A percentile compares a stretch with the other conserved stretches of the same genome.
These are phyloP conservation scores for Thalassia testudinum DNA, from an alignment of 116 monocot species.

Conservation along the genomic window DNA sequence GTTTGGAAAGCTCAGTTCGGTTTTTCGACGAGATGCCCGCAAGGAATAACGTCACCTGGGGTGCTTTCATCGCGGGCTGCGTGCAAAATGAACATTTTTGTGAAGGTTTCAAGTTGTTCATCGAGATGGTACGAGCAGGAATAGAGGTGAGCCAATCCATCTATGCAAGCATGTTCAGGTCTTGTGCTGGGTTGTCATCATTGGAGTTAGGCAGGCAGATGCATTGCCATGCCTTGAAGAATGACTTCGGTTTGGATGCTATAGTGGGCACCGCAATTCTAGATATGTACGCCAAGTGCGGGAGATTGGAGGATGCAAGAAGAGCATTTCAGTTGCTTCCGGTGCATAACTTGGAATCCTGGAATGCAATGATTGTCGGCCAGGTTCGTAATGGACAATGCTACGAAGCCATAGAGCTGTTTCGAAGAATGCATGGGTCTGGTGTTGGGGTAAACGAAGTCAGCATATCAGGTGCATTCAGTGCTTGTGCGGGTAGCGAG, in stretches of 20 bases:
- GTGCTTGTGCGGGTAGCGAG: slow-evolving; percentile 63
- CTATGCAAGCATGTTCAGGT: slow-evolving; percentile 58
- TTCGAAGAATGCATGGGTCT: slow-evolving; percentile 32
- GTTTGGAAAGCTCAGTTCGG: slow-evolving; percentile 15
- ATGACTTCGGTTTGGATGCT: slow-evolving; percentile 29
- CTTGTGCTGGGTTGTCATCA: slow-evolving; percentile 28
- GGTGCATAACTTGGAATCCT: slow-evolving; percentile 23
- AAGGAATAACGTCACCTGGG: slow-evolving; percentile 61
- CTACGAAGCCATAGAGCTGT: slow-evolving; percentile 33
- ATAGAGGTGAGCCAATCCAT: slow-evolving; percentile 38
- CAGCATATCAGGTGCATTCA: slow-evolving; percentile 57
- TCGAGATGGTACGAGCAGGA: slow-evolving; percentile 36
- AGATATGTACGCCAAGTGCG: slow-evolving; percentile 61
- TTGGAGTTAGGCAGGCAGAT: slow-evolving; percentile 30
- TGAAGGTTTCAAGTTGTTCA: slow-evolving; percentile 31
- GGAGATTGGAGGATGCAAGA: slow-evolving; percentile 24
- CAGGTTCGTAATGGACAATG: slow-evolving; percentile 19
- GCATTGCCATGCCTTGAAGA: slow-evolving; percentile 55
- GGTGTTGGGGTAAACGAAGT: slow-evolving; percentile 30
- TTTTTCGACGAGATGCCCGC: slow-evolving; percentile 39
- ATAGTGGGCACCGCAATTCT: slow-evolving; percentile 61
- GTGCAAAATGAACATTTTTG: slow-evolving; percentile 22
- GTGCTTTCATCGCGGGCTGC: slow-evolving; percentile 50
- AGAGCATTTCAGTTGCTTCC: slow-evolving; percentile 30
- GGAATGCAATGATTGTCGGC: slow-evolving; percentile 68